Conservation (phyloP, 1,284 basidiomycete species). For the Phlebopus sp. region DNA sequence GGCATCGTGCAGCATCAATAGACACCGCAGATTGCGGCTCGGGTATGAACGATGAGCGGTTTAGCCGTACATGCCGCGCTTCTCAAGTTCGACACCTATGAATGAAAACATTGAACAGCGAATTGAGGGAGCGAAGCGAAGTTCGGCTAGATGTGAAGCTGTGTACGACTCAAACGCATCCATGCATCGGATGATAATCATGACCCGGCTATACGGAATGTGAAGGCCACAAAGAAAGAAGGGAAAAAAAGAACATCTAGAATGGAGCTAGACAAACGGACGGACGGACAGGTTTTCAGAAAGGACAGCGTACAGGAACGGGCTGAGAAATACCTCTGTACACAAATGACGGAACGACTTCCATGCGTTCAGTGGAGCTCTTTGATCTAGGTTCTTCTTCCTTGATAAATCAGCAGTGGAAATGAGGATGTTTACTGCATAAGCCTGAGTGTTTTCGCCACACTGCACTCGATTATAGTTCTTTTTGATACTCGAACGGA, state of each 20-base stretch:
- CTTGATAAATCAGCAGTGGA: no score
- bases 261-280: conserved; percentile 2
- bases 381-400: conserved; percentile 29
- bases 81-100: conserved; percentile 9
- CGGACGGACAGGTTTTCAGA: conserved; percentile 17
- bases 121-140: conserved; percentile 9
- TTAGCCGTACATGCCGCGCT: conserved; percentile 9
- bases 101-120: conserved; percentile 2
- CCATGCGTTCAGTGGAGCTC: conserved; percentile 27
- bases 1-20: background rate
- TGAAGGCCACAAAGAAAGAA: conserved; percentile 6
- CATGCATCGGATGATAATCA: conserved; percentile 17
- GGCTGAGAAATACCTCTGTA: background rate
- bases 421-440: no score
- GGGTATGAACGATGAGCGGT: conserved; percentile 22
- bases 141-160: conserved; percentile 28
- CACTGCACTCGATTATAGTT: conserved; percentile 11
- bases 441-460: conserved; percentile 23
- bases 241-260: conserved; percentile 6
- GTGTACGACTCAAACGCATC: background rate
- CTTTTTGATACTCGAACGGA: conserved; percentile 9
- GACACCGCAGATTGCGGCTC: conserved; percentile 15
- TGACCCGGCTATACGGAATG: conserved; percentile 11
- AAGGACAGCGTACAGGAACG: background rate
- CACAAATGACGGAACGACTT: conserved; percentile 20